Base-by-base conservation (phyloP, 164 flowering plant species). In the Tetracentron sinense region DNA sequence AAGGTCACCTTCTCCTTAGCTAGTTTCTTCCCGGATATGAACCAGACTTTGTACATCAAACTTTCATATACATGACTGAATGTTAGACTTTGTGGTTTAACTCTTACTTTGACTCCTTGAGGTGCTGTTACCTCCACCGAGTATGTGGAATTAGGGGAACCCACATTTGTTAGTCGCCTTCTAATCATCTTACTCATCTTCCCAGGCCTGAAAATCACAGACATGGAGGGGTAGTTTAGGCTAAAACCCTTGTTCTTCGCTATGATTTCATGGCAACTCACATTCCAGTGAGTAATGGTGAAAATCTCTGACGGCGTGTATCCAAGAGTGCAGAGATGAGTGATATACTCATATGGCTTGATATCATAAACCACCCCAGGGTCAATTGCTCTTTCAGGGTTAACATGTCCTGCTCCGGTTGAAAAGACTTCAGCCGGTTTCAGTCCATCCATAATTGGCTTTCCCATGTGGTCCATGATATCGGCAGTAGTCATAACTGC, bases 401-500 rank as follows among this genome's bases (percentile, higher is more conserved):
- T 86, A 20, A 94, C 87, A 29, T 94, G 94, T 19, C 98, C 98
- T 0, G 97, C 79, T 42, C 98, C 98, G n/a, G 74, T 70, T 2
- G 94, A 86, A 27, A 89, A 91, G 27, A 79, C 62, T 26, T 65
- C 75, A 1, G 96, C 96, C 0, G 88, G 83, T 66, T 77, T 73
- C 17, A 68, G 67, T 16, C 87, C 94, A 58, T 90, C 98, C 80
- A 84, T 69, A 20, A 90, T 87, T 19, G 83, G 91, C 50, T 71
- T 77, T 15, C 91, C 89, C 0, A 6, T 51, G 59, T 79, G 89
- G 68, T 89, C 92, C 2, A 61, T 62, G 30, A 63, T 51, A 60
- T 82, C 87, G 7, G 98, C 85, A 30, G 91, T 87, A 21, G 98
- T 94, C 91, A 94, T 87, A 19, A 94, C 66, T 28, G 98, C 97